phyloP scores from a whole-genome alignment of 2,329 filamentous ascomycete species.

The Paecilomyces sp. region DNA sequence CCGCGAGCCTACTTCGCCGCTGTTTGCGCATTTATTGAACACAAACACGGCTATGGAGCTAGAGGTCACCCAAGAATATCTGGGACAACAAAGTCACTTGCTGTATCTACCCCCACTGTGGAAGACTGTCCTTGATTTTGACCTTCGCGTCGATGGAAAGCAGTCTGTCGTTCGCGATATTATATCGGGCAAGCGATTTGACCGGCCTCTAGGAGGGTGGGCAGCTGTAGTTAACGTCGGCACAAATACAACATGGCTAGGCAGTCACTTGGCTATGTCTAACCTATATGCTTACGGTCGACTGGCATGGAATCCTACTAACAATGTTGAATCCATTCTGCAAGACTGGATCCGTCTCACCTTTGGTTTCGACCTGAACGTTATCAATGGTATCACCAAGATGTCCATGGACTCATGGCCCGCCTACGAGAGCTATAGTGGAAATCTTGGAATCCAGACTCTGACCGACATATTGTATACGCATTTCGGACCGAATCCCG shows the following conservation, averaged over 20 bases:
- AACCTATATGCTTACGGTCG: conserved; percentile 65
- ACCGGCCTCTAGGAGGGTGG: conserved; percentile 52
- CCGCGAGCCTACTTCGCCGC: conserved; percentile 58
- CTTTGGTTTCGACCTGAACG: conserved; percentile 48
- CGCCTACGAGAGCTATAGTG: conserved; percentile 63
- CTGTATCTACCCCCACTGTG: conserved; percentile 63
- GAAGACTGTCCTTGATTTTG: conserved; percentile 61
- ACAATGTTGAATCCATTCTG: conserved; percentile 45
- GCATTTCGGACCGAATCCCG: conserved; percentile 62
- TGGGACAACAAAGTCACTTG: conserved; percentile 63
- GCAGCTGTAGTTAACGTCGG: conserved; percentile 64
- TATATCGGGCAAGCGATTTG: conserved; percentile 53
- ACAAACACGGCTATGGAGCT: conserved; percentile 55
- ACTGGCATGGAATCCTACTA: conserved; percentile 57
- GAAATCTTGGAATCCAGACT: conserved; percentile 64
- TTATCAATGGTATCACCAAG: conserved; percentile 53
- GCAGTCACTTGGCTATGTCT: conserved; percentile 62
- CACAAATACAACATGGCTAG: conserved; percentile 60
- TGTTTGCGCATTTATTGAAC: conserved; percentile 49
- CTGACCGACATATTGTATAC: conserved; percentile 60
- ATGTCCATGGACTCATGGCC: conserved; percentile 65
- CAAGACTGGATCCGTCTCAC: conserved; percentile 63
- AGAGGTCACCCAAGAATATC: conserved; percentile 62
- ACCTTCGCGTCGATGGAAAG: conserved; percentile 54
- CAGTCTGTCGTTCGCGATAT: conserved; percentile 54